phyloP scores from a whole-genome alignment of 208 protist species.

The Porcisia hertigi region DNA sequence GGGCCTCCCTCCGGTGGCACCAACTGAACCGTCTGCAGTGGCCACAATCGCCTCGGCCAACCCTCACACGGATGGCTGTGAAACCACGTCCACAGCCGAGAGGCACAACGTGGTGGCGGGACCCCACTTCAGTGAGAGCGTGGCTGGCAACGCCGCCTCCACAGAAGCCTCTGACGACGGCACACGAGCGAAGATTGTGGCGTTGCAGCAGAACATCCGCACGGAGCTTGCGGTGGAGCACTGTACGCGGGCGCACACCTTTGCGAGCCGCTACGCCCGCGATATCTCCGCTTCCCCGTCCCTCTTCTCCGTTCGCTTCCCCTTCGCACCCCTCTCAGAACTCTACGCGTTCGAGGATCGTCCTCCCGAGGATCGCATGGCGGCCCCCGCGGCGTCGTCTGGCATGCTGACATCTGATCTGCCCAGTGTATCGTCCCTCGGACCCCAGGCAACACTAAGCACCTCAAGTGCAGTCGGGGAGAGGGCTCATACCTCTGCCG shows the following conservation, averaged over 20 bases:
- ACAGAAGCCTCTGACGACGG: neutral
- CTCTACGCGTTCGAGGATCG: constrained; percentile 12
- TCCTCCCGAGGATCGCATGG: neutral
- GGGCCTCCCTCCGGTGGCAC: no score
- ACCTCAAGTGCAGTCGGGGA: neutral
- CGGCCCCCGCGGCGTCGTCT: neutral
- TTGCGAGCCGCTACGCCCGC: constrained; percentile 16
- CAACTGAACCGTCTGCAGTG: neutral
- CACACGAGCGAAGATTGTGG: neutral
- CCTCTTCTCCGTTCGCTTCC: constrained; percentile 24
- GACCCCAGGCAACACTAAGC: neutral
- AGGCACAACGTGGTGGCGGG: neutral
- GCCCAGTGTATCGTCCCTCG: neutral
- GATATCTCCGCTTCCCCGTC: constrained; percentile 25
- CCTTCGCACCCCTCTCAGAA: constrained; percentile 15
- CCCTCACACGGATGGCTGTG: neutral
- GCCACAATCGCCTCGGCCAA: neutral
- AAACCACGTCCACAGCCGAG: neutral
- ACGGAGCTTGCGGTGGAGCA: constrained; percentile 11
- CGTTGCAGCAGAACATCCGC: constrained; percentile 13
- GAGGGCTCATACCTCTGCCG: neutral
- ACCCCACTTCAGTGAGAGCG: neutral
- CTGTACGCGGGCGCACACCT: neutral
- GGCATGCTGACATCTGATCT: neutral
- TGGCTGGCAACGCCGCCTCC: neutral